Base-by-base conservation (phyloP, 116 monocot genomes). In the Phalaenopsis hybrid region DNA sequence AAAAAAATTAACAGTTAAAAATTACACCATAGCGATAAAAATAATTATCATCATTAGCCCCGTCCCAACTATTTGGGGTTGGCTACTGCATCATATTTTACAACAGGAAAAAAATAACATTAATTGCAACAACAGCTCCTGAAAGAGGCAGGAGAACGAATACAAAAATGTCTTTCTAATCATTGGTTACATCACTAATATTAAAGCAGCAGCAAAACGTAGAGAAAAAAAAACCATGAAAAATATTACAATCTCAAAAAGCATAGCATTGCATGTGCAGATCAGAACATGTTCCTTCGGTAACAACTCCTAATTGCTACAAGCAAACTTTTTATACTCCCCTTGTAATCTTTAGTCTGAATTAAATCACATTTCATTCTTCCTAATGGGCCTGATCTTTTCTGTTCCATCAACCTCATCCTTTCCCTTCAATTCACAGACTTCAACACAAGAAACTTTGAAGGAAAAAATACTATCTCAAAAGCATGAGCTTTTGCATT, bases 1-100 rank as follows among this genome's bases (percentile, higher is more conserved):
- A 41, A 75, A 31, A 44, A 43, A 33, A 46, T n/a, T 44, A 75
- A 75, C 15, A 45, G 75, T 75, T 75, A 72, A 41, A 72, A 72
- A 37, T 5, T 0, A 37, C 6, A 17, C 16, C 3, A 16, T 15
- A 34, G 41, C 16, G 16, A 37, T 0, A 28, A 67, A 37, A 12
- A 65, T 65, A 3, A 72, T 72, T 72, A 37, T 72, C 0, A 72
- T 72, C 72, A 67, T 16, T 72, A 72, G 33, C 67, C 55, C 16
- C 16, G 25, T 65, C 65, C 65, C 65, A 65, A 65, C 21, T 23
- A 23, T 65, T 65, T 25, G 23, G 21, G 61, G 21, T 7, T 12
- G 6, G 65, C 65, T 21, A 65, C 65, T 65, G 25, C 23, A 65
- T 7, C 8, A 25, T 41, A 65, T 20, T 65, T 4, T 6, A 65